Evolutionary conservation across 192 early-diverging fungal genomes (phyloP).

Genomic region (Obelidium mucronatum): DNA sequence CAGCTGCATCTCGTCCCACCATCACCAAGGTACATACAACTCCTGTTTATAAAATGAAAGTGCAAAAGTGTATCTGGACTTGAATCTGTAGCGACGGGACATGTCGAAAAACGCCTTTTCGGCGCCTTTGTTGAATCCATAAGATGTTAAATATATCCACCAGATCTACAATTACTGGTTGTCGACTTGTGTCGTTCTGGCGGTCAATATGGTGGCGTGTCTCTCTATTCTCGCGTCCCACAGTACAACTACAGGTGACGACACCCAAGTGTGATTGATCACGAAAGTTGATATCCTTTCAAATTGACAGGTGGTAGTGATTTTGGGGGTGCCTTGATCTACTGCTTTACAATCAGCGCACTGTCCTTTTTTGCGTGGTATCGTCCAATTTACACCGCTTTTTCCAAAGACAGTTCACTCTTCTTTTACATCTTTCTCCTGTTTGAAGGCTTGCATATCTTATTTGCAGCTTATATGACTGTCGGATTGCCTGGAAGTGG

Average conservation of each 20-base stretch:
- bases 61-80: too few relatives aligned
- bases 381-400: constrained; percentile 87
- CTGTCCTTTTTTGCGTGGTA: constrained; percentile 89
- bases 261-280: too few relatives aligned
- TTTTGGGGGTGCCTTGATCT: constrained; percentile 25
- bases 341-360: constrained; percentile 71
- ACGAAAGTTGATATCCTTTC: too few relatives aligned
- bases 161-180: constrained; percentile 80
- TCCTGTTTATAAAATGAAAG: too few relatives aligned
- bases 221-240: constrained; percentile 77
- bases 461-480: constrained; percentile 84
- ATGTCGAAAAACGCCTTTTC: not conserved
- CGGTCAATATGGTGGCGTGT: constrained; percentile 81
- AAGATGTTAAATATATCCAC: not conserved
- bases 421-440: constrained; percentile 88
- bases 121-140: not conserved
- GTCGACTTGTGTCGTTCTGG: constrained; percentile 70
- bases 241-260: constrained; percentile 51
- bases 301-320: constrained; percentile 27
- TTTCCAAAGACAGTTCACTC: constrained; percentile 84
- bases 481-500: constrained; percentile 86
- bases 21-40: constrained; percentile 14
- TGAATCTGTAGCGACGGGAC: too few relatives aligned
- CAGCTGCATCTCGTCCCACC: not conserved
- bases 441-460: constrained; percentile 85